These are phyloP conservation scores for Geotrichum histeridarum DNA, from an alignment of 1,139 yeast genomes.

Conservation along the genomic window DNA sequence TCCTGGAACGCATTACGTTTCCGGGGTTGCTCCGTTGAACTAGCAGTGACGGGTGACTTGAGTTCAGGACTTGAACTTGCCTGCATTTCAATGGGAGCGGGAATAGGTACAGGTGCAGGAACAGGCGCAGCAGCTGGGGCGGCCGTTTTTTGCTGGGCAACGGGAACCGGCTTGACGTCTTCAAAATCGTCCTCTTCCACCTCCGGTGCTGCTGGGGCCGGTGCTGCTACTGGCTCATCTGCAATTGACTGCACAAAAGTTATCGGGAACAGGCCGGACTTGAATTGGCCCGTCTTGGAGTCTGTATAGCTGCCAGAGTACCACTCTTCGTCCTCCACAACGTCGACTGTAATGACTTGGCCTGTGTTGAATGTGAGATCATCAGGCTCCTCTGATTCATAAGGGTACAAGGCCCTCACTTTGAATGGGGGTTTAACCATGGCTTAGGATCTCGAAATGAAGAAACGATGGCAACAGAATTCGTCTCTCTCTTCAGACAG, in stretches of 20 bases:
- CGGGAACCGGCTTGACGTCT: constrained; percentile 14
- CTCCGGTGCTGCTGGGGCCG: too few relatives aligned
- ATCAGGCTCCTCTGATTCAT: constrained; percentile 74
- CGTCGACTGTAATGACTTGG: constrained; percentile 65
- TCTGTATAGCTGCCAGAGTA: constrained; percentile 63
- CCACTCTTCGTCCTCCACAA: constrained; percentile 90
- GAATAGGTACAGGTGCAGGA: constrained; percentile 16
- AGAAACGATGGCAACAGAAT: too few relatives aligned
- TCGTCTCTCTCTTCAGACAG: too few relatives aligned
- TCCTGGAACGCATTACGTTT: constrained; percentile 37
- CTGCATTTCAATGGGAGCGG: constrained; percentile 8
- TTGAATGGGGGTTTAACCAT: constrained; percentile 47
- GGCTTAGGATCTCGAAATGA: background rate
- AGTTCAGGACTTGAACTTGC: background rate
- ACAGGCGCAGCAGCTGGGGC: constrained; percentile 18
- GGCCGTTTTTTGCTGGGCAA: constrained; percentile 7
- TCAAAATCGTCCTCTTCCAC: too few relatives aligned
- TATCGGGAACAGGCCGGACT: constrained; percentile 80
- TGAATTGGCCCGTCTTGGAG: constrained; percentile 34
- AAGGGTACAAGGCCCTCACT: constrained; percentile 66
- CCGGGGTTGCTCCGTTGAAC: constrained; percentile 18
- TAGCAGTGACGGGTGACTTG: constrained; percentile 14
- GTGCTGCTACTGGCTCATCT: constrained; percentile 13
- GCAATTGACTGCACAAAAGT: constrained; percentile 59
- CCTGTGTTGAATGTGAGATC: constrained; percentile 70